These are phyloP conservation scores for Xylaria palmicola DNA, from an alignment of 495 filamentous ascomycete species.

Conservation along the genomic window DNA sequence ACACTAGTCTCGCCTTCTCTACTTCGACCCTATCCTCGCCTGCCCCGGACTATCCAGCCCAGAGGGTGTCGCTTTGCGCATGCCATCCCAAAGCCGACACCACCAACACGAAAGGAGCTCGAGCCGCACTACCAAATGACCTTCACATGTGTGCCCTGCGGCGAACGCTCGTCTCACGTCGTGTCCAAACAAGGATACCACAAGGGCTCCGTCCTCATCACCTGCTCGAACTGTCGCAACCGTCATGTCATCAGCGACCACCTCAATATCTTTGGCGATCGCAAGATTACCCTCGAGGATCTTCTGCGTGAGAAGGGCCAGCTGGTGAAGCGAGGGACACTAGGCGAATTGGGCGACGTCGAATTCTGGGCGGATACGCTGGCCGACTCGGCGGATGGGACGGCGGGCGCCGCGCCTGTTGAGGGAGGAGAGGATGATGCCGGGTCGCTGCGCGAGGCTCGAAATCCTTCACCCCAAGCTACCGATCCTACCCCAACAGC, in stretches of 20 bases:
- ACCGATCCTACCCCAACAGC: constrained; percentile 10
- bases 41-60: constrained; percentile 21
- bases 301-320: constrained; percentile 64
- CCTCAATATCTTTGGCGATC: constrained; percentile 72
- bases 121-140: constrained; percentile 77
- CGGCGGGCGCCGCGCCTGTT: neutral
- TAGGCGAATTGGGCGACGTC: constrained; percentile 57
- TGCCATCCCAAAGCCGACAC: constrained; percentile 37
- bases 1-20: constrained; percentile 11
- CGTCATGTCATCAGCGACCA: constrained; percentile 93
- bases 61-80: constrained; percentile 30
- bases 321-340: constrained; percentile 59
- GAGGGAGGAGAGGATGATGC: constrained; percentile 14
- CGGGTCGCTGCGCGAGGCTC: constrained; percentile 10
- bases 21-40: constrained; percentile 17
- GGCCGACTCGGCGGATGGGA: neutral
- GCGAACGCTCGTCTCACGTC: constrained; percentile 66
- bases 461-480: constrained; percentile 18
- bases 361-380: constrained; percentile 51
- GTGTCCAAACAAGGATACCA: constrained; percentile 95
- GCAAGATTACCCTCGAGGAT: constrained; percentile 66
- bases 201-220: constrained; percentile 79
- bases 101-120: constrained; percentile 14
- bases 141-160: constrained; percentile 92
- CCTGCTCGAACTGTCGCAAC: constrained; percentile 78